Conservation (phyloP, 495 filamentous ascomycete genomes). For the Penicillium bialowiezense region DNA sequence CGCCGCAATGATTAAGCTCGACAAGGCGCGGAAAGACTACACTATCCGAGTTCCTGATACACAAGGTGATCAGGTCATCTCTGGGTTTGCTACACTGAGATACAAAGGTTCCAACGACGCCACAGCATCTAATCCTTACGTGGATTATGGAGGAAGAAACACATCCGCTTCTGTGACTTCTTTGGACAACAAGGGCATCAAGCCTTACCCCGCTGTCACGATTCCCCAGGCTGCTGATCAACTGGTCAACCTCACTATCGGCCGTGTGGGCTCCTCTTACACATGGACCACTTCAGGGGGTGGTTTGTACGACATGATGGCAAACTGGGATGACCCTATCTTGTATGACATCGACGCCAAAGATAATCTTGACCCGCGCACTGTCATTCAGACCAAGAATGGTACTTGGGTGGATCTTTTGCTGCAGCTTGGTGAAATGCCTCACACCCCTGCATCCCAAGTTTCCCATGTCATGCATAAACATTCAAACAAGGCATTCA, state of each 20-base stretch:
- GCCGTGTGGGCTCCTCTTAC: slow-evolving; percentile 33
- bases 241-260: slow-evolving; percentile 37
- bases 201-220: slow-evolving; percentile 33
- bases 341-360: slow-evolving; percentile 37
- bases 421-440: slow-evolving; percentile 29
- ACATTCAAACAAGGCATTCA: slow-evolving; percentile 50
- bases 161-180: slow-evolving; percentile 29
- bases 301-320: slow-evolving; percentile 23
- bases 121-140: slow-evolving; percentile 27
- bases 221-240: slow-evolving; percentile 34
- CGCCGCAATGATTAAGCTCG: slow-evolving; percentile 36
- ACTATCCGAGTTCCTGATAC: slow-evolving; percentile 33
- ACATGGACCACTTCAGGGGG: slow-evolving; percentile 39
- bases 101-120: slow-evolving; percentile 29
- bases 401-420: slow-evolving; percentile 53
- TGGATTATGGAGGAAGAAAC: slow-evolving; percentile 38
- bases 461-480: slow-evolving; percentile 55
- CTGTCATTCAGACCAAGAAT: slow-evolving; percentile 46
- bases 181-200: slow-evolving; percentile 29
- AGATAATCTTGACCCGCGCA: slow-evolving; percentile 19
- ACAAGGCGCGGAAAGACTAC: slow-evolving; percentile 32
- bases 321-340: slow-evolving; percentile 32
- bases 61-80: slow-evolving; percentile 35
- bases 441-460: slow-evolving; percentile 19
- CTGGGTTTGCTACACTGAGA: slow-evolving; percentile 28